Evolutionary conservation across 148 eudicot genomes (phyloP).

Genomic region (Rhododendron vialii): DNA sequence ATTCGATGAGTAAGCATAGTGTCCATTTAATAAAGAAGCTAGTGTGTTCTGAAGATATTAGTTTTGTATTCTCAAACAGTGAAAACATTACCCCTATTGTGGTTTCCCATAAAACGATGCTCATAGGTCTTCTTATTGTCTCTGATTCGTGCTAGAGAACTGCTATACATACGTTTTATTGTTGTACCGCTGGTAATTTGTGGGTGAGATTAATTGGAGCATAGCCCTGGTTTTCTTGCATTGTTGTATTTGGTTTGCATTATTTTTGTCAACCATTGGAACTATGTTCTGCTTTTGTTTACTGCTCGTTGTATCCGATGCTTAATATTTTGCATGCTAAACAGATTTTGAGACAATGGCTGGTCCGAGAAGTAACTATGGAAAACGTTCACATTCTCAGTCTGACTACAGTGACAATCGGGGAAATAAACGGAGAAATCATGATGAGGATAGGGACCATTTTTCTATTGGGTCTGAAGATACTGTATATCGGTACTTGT

Average conservation of each 20-base stretch:
- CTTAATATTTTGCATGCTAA: not conserved
- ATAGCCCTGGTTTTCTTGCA: not conserved
- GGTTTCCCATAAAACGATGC: not conserved
- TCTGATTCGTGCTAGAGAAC: not conserved
- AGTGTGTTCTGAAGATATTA: not conserved
- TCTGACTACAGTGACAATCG: slow-evolving; percentile 66
- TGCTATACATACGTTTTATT: not conserved
- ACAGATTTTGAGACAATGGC: slow-evolving; percentile 51
- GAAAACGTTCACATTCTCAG: slow-evolving; percentile 68
- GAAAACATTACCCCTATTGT: not conserved
- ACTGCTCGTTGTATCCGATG: not conserved
- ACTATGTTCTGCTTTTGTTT: not conserved
- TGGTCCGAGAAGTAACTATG: slow-evolving; percentile 70
- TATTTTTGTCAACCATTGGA: not conserved
- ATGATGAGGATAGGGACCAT: slow-evolving; percentile 61
- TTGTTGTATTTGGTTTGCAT: not conserved
- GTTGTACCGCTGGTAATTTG: not conserved
- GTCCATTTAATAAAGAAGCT: not conserved
- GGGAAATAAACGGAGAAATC: slow-evolving; percentile 65
- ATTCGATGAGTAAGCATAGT: not conserved
- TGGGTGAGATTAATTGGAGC: not conserved
- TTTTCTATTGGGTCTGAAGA: slow-evolving; percentile 71
- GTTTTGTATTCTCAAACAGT: not conserved
- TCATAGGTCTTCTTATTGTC: not conserved
- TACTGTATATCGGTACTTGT: slow-evolving; percentile 87